Percentiles rank a stretch among this genome's conserved stretches.
Conservation (phyloP, 192 early-diverging fungal species). For the Backusella tuberculispora region DNA sequence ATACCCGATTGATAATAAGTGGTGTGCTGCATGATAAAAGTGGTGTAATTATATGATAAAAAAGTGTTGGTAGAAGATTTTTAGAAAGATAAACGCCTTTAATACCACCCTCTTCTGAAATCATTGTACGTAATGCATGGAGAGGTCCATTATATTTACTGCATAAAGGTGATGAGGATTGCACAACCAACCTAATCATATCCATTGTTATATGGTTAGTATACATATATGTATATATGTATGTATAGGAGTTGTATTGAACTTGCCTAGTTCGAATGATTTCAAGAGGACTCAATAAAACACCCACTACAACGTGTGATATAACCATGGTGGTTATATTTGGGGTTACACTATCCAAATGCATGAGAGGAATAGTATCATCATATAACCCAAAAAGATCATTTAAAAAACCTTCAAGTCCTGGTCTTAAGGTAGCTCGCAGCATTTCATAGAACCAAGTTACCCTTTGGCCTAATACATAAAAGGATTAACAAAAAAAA, state of each 20-base stretch:
- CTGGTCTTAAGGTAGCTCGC: conserved; percentile 72
- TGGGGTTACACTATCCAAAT: conserved; percentile 57
- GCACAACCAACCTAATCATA: conserved; percentile 69
- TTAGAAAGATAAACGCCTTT: conserved; percentile 63
- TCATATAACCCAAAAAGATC: conserved; percentile 88
- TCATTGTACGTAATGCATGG: conserved; percentile 73
- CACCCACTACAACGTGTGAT: conserved; percentile 76
- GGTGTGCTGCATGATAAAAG: conserved; percentile 66
- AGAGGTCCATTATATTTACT: conserved; percentile 77
- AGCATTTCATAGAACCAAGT: conserved; percentile 75
- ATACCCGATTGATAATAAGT: conserved; percentile 64
- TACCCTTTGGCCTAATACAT: conserved; percentile 56
- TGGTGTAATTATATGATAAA: conserved; percentile 78
- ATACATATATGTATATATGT: background rate
- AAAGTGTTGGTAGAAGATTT: conserved; percentile 74
- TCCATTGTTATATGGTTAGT: background rate
- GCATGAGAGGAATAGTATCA: conserved; percentile 69
- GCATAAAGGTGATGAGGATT: conserved; percentile 70
- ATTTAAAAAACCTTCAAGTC: conserved; percentile 83
- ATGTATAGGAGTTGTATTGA: conserved; percentile 44
- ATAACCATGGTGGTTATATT: conserved; percentile 69
- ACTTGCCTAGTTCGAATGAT: conserved; percentile 68
- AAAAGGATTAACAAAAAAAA: no score
- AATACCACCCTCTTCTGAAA: conserved; percentile 70
- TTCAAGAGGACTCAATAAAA: conserved; percentile 87